Conservation (phyloP, 2,329 filamentous ascomycete species). For the Didymellaceae sp. region DNA sequence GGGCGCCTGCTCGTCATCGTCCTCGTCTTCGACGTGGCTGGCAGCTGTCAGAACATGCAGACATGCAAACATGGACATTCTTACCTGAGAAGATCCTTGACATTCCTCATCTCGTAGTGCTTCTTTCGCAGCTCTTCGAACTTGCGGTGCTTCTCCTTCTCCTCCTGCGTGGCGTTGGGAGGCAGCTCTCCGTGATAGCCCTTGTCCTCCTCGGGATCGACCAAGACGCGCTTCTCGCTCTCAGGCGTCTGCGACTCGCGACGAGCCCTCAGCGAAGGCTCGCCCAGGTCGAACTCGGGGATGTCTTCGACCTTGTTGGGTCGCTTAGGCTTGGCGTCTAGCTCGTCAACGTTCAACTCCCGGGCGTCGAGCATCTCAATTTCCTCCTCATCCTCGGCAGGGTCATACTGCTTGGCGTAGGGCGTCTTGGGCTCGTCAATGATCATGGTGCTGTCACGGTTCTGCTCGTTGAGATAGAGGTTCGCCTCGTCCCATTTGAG, state of each 20-base stretch:
- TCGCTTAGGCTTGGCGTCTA: constrained; percentile 61
- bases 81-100: constrained; percentile 83
- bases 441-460: constrained; percentile 96
- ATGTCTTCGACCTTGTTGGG: constrained; percentile 74
- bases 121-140: constrained; percentile 93
- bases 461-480: constrained; percentile 94
- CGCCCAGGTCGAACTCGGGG: constrained; percentile 87
- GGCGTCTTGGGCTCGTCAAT: constrained; percentile 98
- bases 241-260: constrained; percentile 48
- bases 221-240: constrained; percentile 79
- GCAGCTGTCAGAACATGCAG: constrained; percentile 15
- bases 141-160: constrained; percentile 85
- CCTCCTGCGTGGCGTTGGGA: constrained; percentile 65
- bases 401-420: constrained; percentile 91
- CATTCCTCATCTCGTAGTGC: constrained; percentile 98
- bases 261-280: constrained; percentile 71
- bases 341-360: constrained; percentile 71
- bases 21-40: constrained; percentile 33
- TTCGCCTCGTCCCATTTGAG: constrained; percentile 99
- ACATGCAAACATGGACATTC: constrained; percentile 16
- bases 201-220: constrained; percentile 61
- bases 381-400: constrained; percentile 83
- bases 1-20: constrained; percentile 32
- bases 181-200: constrained; percentile 67
- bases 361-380: constrained; percentile 69